Evolutionary conservation across 768 basidiomycete genomes (phyloP), one percentile per base, ranked within the genome.

Genomic region (Sarcodon sp.): DNA sequence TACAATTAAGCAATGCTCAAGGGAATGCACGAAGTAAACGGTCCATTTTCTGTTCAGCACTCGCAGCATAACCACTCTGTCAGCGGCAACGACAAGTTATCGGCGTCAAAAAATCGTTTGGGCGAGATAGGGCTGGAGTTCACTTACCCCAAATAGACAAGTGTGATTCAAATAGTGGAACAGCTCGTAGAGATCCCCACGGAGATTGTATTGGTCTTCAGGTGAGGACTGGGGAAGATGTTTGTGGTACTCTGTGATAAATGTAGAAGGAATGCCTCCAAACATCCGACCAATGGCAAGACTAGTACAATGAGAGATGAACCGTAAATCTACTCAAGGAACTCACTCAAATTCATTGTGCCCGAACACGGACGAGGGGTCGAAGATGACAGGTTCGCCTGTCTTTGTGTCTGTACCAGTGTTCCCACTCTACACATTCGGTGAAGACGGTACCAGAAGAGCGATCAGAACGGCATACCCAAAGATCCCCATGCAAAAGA

Each of bases 131-230:
- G 3, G 35, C 12, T 21, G 45, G 33, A 9, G 21, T 38, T 33
- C 7, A 67, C 81, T 66, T 57, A 87, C 86, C 50, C 83, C 83
- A 57, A 88, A 88, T 4, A 89, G 59, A 4, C 85, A 65, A 0
- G 86, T 85, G 56, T 89, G 87, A 55, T 89, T 89, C 53, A 88
- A 64, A 57, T 87, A 86, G 61, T 89, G 87, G 53, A 83, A 89
- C 27, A 88, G 62, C 60, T 86, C 76, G 54, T 89, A 88, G n/a
- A 88, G 61, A 45, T 83, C 75, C 33, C 62, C 70, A 33, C 87
- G 73, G 35, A 79, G 66, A 31, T 69, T 68, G 56, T 84, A 87
- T 56, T 87, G 73, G 3, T 73, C 71, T 3, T 68, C 69, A 5
- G 86, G 86, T 33, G 80, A 72, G 1, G 79, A 69, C 59, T 79